These are phyloP conservation scores for Rubia yunnanensis DNA, from an alignment of 257 asterid species.

Conservation along the genomic window DNA sequence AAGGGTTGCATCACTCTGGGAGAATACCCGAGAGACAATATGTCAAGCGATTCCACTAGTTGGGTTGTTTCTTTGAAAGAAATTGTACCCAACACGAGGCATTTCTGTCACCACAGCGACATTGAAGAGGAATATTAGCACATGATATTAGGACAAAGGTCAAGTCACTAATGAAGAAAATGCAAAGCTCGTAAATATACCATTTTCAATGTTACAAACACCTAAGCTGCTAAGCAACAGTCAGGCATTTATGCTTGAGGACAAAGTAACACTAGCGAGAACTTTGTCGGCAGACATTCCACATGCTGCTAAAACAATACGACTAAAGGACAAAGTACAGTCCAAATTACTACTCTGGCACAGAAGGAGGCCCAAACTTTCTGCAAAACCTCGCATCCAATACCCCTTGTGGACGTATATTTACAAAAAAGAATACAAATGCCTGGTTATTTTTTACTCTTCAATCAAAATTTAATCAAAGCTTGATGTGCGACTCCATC, in stretches of 20 bases:
- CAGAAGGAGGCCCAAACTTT: conserved; percentile 44
- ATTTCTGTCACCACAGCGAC: neutral
- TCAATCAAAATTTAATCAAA: conserved; percentile 30
- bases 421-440: conserved; percentile 18
- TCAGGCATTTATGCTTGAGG: neutral
- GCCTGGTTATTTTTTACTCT: neutral
- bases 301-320: neutral
- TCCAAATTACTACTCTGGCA: conserved; percentile 16
- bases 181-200: neutral
- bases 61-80: too few species aligned
- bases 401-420: conserved; percentile 22
- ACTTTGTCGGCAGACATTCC: too few species aligned
- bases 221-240: neutral
- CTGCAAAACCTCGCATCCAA: conserved; percentile 49
- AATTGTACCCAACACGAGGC: neutral
- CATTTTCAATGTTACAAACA: neutral
- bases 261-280: neutral
- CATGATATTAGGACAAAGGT: neutral
- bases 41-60: too few species aligned
- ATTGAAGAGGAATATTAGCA: neutral
- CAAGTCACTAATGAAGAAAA: neutral
- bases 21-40: too few species aligned
- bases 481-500: conserved; percentile 82
- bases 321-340: conserved; percentile 6
- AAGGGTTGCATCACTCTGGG: too few species aligned